phyloP scores from a whole-genome alignment of 225 moss, liverwort and hornwort species.

The Physcomitrellopsis africana region DNA sequence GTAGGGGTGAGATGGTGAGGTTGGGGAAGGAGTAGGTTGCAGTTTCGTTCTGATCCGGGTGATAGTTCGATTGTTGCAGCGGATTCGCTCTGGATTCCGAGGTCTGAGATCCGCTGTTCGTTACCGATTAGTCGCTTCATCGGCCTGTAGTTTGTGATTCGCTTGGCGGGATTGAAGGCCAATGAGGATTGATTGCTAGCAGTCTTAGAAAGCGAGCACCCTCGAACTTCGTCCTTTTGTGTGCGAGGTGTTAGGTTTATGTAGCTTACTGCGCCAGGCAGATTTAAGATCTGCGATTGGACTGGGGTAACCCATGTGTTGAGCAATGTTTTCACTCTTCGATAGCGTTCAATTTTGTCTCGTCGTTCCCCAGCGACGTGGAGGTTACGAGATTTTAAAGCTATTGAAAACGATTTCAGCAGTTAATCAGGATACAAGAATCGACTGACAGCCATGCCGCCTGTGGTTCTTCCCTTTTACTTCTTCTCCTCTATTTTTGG shows the following conservation, averaged over 20 bases:
- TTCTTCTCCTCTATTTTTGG: neutral
- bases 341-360: no score
- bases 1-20: no score
- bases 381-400: neutral
- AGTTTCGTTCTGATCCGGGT: no score
- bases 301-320: no score
- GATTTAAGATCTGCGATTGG: no score
- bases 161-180: neutral
- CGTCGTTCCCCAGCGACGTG: no score
- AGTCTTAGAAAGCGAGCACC: neutral
- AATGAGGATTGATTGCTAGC: neutral
- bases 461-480: neutral
- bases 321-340: no score
- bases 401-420: neutral
- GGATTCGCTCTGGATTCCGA: no score
- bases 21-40: no score
- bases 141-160: neutral
- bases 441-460: neutral
- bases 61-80: no score
- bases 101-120: slow-evolving; percentile 1
- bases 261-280: no score
- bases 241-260: slow-evolving; percentile 15
- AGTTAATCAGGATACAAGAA: neutral
- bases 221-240: neutral
- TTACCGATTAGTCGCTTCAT: neutral